Evolutionary conservation across 2,329 filamentous ascomycete genomes (phyloP).

Genomic region (Xylaria sp.): DNA sequence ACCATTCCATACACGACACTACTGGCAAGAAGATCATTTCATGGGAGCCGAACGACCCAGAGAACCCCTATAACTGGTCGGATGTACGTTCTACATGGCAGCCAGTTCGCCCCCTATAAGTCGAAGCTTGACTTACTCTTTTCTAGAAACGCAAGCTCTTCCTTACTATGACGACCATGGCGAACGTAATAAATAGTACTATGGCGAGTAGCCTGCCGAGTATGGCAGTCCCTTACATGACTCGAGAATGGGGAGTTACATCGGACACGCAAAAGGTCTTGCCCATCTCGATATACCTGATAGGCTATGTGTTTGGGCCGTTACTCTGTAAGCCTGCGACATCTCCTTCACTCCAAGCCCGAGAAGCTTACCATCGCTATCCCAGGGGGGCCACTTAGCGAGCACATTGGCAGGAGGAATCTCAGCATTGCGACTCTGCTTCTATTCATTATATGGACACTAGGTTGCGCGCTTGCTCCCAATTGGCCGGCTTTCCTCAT

Average conservation of each 20-base stretch:
- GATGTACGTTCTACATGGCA: slow-evolving; percentile 43
- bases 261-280: slow-evolving; percentile 60
- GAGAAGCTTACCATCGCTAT: slow-evolving; percentile 54
- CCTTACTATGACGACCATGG: slow-evolving; percentile 65
- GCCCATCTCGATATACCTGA: slow-evolving; percentile 71
- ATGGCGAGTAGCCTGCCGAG: slow-evolving; percentile 73
- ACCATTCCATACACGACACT: slow-evolving; percentile 37
- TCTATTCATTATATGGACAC: slow-evolving; percentile 62
- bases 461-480: slow-evolving; percentile 67
- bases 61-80: slow-evolving; percentile 66
- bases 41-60: slow-evolving; percentile 61
- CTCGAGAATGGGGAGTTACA: slow-evolving; percentile 66
- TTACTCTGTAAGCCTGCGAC: slow-evolving; percentile 43
- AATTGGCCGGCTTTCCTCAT: slow-evolving; percentile 64
- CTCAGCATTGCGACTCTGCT: slow-evolving; percentile 59
- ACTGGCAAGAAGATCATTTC: slow-evolving; percentile 53
- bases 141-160: slow-evolving; percentile 63
- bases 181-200: slow-evolving; percentile 74
- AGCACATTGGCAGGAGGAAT: slow-evolving; percentile 69
- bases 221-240: slow-evolving; percentile 69
- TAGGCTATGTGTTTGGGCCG: slow-evolving; percentile 70
- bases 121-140: slow-evolving; percentile 3
- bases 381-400: slow-evolving; percentile 71
- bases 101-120: background rate
- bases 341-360: background rate